Base-by-base conservation (phyloP, 441 rosid species). In the Arabidopsis lyrata region DNA sequence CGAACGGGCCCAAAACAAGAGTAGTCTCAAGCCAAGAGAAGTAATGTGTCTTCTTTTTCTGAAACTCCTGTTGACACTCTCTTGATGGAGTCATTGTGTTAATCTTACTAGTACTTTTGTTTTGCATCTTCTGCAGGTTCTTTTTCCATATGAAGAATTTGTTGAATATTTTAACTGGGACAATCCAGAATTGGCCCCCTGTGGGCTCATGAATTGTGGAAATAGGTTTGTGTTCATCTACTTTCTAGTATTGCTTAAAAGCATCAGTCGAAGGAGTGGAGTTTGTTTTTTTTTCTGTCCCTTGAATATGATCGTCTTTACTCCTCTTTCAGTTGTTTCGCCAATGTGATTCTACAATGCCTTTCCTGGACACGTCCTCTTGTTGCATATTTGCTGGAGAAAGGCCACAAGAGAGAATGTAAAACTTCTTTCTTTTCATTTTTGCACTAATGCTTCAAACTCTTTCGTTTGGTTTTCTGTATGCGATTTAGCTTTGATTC, bases 121-220 rank as follows among this genome's bases (percentile, higher is more conserved):
- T 61, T 72, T 62, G 24, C 49, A 41, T 52, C 45, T 22, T 67
- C 75, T 81, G 49, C 83, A 95, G 99, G 84, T 95, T 66, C 92
- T 95, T 77, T 95, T 92, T 70, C 98, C 96, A 2, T 95, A 95
- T 71, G 95, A 89, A 10, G 91, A 90, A 20, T 95, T 95, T 79
- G 73, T 95, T 58, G 68, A 84, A 70, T 87, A 90, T 73, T 95
- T 84, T 85, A 82, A 91, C 78, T 90, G 92, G 83, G 81, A 86
- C 69, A 87, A 78, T 77, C 76, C 77, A 15, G 88, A 88, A 24
- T 84, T 85, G 65, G 82, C 84, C 76, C 99, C 97, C 15, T 88
- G 96, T 68, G 99, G 99, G 14, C 97, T 95, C 77, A 72, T 89
- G 78, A 95, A 95, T 79, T 95, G 99, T 85, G 98, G 99, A 82